Evolutionary conservation across 2,329 filamentous ascomycete genomes (phyloP), one percentile per base, ranked within the genome.

Genomic region (Diaporthe vexans): DNA sequence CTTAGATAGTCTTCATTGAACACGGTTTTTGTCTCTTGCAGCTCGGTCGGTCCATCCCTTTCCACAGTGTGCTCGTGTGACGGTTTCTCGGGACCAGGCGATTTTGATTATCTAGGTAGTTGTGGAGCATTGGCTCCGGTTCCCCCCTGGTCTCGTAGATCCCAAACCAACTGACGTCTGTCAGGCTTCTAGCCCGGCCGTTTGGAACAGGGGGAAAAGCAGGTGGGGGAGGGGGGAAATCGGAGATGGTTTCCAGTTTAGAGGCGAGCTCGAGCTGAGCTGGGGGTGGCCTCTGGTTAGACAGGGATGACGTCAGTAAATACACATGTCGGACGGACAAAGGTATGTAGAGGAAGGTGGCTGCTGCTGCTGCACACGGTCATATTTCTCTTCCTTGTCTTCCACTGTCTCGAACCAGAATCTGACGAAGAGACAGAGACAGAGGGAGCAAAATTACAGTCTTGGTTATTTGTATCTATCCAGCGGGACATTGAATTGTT

Each of bases 81-180:
- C 19, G 21, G 4, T 68, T 9, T 24, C n/a, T 40, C 46, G 15
- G 21, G n/a, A 24, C 48, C 24, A 24, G 21, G 10, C 6, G 35
- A 37, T 11, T 37, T 11, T 37, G 35, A 37, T 3, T 24, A n/a
- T 1, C 21, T 51, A 24, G 40, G 17, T 48, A 24, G 40, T 24
- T 48, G 54, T 40, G 63, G 33, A 67, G 46, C 63, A 67, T 67
- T 67, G 29, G 29, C 63, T 67, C 63, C 63, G 59, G 61, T 13
- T 33, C 29, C 40, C 40, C 40, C 59, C 19, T 46, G 59, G 35
- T 37, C 40, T 48, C 17, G 17, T 26, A 29, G 43, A 63, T 43
- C 19, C 33, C 43, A 37, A 52, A 37, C 63, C 29, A 15, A 67
- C 46, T 68, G 63, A 68, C 63, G 63, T 68, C 63, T 54, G 48